Evolutionary conservation across 2,329 filamentous ascomycete genomes (phyloP).

Genomic region (Bipolaris cookei): DNA sequence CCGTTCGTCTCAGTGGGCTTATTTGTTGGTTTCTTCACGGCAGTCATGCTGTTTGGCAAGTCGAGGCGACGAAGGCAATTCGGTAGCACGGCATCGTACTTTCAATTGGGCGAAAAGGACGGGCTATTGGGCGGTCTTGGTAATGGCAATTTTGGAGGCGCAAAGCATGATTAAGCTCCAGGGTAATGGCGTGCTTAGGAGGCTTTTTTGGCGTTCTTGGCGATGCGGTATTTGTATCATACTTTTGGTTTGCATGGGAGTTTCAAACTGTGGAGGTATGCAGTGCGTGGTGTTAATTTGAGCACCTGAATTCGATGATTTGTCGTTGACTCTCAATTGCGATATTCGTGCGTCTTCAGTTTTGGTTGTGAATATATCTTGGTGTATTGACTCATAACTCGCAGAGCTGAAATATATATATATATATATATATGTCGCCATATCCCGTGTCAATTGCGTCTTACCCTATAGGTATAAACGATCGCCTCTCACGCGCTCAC

Average conservation of each 20-base stretch:
- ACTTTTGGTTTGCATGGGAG: constrained; percentile 10
- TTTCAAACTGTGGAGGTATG: neutral
- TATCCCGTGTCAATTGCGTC: neutral
- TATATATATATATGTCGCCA: neutral
- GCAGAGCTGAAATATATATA: no score
- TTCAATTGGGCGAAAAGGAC: constrained; percentile 72
- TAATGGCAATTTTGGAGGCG: constrained; percentile 52
- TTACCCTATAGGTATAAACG: neutral
- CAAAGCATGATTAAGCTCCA: constrained; percentile 40
- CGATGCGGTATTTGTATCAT: constrained; percentile 13
- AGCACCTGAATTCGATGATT: neutral
- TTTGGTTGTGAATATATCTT: no score
- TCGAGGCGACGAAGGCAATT: constrained; percentile 48
- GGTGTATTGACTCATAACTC: no score
- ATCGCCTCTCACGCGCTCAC: neutral
- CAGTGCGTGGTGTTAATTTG: no score
- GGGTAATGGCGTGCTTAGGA: neutral
- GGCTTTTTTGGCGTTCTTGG: neutral
- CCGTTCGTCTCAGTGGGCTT: constrained; percentile 59
- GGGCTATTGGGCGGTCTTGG: constrained; percentile 63
- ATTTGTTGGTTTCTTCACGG: constrained; percentile 63
- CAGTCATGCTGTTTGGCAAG: constrained; percentile 48
- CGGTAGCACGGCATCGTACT: constrained; percentile 64
- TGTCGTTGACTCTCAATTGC: neutral
- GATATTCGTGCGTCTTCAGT: neutral